Evolutionary conservation across 1,284 basidiomycete species (phyloP).

Genomic region (Sanghuangporus baumii): DNA sequence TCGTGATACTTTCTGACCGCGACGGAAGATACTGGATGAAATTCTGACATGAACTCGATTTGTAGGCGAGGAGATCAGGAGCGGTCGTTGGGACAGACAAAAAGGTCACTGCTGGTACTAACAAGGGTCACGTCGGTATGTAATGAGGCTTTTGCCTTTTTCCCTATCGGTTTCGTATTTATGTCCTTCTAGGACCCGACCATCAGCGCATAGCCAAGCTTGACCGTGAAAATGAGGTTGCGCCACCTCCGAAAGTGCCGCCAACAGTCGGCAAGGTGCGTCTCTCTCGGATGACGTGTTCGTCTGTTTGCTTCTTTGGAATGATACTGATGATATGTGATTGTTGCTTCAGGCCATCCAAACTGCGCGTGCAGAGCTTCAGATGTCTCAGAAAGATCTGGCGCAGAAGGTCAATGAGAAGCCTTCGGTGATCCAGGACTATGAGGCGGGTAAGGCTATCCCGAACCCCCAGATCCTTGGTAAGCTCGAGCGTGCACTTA

Average conservation of each 20-base stretch:
- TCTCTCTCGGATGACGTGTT: constrained; percentile 14
- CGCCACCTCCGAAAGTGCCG: constrained; percentile 84
- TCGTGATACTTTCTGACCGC: neutral
- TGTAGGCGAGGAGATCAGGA: constrained; percentile 64
- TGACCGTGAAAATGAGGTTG: constrained; percentile 94
- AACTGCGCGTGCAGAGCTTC: constrained; percentile 71
- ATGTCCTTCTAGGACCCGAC: constrained; percentile 62
- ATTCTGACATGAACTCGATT: neutral
- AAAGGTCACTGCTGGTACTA: constrained; percentile 58
- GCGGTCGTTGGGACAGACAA: constrained; percentile 75
- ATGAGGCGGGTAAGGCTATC: constrained; percentile 85
- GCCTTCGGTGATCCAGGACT: constrained; percentile 82
- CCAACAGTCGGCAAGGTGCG: constrained; percentile 77
- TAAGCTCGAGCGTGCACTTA: constrained; percentile 88
- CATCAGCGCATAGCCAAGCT: constrained; percentile 92
- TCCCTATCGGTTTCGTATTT: neutral
- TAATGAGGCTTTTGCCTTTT: constrained; percentile 9
- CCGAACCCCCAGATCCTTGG: constrained; percentile 87
- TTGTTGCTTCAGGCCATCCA: constrained; percentile 64
- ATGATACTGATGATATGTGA: neutral
- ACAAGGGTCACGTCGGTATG: constrained; percentile 70
- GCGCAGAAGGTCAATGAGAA: constrained; percentile 93
- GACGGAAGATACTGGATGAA: neutral
- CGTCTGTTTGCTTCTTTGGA: neutral
- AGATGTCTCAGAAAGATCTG: constrained; percentile 89